Percentiles rank a stretch among this genome's conserved stretches.
These are phyloP conservation scores for Lecanosticta acicola DNA, from an alignment of 2,329 filamentous ascomycete genomes.

Conservation along the genomic window DNA sequence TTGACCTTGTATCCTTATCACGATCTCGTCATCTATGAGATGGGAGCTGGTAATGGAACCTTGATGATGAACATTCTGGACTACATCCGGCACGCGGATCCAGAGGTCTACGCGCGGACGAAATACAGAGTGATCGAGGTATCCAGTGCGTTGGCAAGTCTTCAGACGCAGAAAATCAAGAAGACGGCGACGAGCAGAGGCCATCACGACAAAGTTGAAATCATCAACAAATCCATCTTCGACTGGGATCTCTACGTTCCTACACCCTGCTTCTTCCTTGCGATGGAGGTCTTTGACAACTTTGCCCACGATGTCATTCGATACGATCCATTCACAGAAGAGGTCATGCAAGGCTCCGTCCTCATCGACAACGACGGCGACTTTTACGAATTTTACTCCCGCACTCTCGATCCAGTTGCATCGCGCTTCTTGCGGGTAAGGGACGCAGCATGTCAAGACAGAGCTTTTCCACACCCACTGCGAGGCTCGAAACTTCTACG, in stretches of 20 bases:
- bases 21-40: constrained; percentile 96
- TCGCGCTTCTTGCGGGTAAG: constrained; percentile 79
- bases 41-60: constrained; percentile 95
- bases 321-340: constrained; percentile 75
- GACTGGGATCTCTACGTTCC: constrained; percentile 87
- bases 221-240: constrained; percentile 91
- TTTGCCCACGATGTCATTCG: constrained; percentile 92
- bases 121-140: constrained; percentile 97
- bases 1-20: constrained; percentile 90
- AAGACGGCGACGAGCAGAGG: constrained; percentile 63
- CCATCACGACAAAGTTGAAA: constrained; percentile 80
- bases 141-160: constrained; percentile 67
- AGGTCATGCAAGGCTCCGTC: constrained; percentile 81
- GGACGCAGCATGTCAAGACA: constrained; percentile 60
- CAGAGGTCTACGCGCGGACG: constrained; percentile 88
- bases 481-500: constrained; percentile 52
- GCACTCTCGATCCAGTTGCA: constrained; percentile 72
- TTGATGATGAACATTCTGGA: constrained; percentile 98
- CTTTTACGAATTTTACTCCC: constrained; percentile 90
- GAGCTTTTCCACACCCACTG: constrained; percentile 58
- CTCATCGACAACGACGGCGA: constrained; percentile 80
- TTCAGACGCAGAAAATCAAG: constrained; percentile 68
- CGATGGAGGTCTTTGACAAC: constrained; percentile 97
- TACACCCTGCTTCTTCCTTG: constrained; percentile 92
- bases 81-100: constrained; percentile 84